Conservation (phyloP, 177 flowering plant genomes). For the Vitis hybrid region DNA sequence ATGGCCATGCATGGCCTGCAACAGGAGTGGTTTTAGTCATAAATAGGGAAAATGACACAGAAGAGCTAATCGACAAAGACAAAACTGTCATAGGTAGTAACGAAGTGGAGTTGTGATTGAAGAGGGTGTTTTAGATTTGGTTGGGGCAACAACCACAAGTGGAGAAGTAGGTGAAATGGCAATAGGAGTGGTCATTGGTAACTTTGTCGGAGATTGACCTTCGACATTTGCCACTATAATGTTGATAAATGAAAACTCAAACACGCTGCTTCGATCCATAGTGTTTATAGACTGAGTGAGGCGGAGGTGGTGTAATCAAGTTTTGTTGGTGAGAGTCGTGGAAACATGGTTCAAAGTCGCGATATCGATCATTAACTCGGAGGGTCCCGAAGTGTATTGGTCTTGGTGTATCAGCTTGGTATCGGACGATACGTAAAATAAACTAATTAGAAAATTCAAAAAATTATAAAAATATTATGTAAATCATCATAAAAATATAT, state of each 20-base stretch:
- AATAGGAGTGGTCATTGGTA: conserved; percentile 20
- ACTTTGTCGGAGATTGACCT: conserved; percentile 37
- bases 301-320: neutral
- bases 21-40: neutral
- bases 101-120: conserved; percentile 4
- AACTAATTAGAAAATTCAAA: too few species aligned
- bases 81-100: conserved; percentile 1
- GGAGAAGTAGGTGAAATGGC: conserved; percentile 20
- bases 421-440: too few species aligned
- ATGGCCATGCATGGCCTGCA: too few species aligned
- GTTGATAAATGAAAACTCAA: conserved; percentile 34
- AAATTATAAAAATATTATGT: too few species aligned
- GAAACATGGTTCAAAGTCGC: too few species aligned
- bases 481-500: too few species aligned
- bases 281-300: conserved; percentile 1
- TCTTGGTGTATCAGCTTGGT: too few species aligned
- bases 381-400: too few species aligned
- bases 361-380: too few species aligned
- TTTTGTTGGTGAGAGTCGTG: too few species aligned
- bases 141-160: conserved; percentile 9
- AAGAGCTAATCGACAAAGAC: conserved; percentile 4
- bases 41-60: neutral
- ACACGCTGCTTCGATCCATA: conserved; percentile 23
- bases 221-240: conserved; percentile 33
- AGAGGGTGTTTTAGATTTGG: neutral